These are phyloP conservation scores for Kregervanrija pseudodelftensis DNA, from an alignment of 805 yeast species.

Conservation along the genomic window DNA sequence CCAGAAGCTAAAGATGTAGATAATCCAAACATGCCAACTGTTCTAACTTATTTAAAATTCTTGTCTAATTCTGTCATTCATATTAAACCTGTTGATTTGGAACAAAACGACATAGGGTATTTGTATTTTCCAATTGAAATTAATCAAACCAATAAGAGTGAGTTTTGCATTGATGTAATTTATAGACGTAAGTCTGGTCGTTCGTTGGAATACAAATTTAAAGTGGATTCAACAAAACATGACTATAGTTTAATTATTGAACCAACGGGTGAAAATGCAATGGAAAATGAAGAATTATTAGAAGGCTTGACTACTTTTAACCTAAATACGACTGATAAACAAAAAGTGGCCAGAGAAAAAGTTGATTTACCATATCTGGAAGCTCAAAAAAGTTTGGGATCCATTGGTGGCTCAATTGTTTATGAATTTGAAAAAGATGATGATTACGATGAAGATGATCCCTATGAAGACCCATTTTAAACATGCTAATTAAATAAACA, in stretches of 20 bases:
- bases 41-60: constrained; percentile 37
- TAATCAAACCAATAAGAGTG: constrained; percentile 31
- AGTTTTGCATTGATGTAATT: constrained; percentile 44
- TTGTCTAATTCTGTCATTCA: constrained; percentile 73
- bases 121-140: constrained; percentile 4
- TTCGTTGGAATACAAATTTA: constrained; percentile 48
- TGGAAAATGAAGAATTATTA: constrained; percentile 39
- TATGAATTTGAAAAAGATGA: constrained; percentile 95
- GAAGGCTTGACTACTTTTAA: constrained; percentile 84
- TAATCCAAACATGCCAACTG: constrained; percentile 14
- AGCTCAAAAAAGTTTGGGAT: constrained; percentile 66
- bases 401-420: constrained; percentile 88
- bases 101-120: not conserved
- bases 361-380: constrained; percentile 88
- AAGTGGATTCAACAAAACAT: constrained; percentile 44
- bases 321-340: constrained; percentile 65
- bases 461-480: constrained; percentile 78
- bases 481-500: not conserved
- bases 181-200: constrained; percentile 85
- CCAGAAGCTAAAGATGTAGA: constrained; percentile 14
- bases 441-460: constrained; percentile 97
- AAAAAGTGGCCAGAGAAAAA: constrained; percentile 69
- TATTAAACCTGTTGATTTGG: constrained; percentile 37
- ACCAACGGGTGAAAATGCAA: constrained; percentile 9
- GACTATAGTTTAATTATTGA: constrained; percentile 23